Conservation (phyloP, 345 rosid genomes). For the Crucihimalaya himalaica region DNA sequence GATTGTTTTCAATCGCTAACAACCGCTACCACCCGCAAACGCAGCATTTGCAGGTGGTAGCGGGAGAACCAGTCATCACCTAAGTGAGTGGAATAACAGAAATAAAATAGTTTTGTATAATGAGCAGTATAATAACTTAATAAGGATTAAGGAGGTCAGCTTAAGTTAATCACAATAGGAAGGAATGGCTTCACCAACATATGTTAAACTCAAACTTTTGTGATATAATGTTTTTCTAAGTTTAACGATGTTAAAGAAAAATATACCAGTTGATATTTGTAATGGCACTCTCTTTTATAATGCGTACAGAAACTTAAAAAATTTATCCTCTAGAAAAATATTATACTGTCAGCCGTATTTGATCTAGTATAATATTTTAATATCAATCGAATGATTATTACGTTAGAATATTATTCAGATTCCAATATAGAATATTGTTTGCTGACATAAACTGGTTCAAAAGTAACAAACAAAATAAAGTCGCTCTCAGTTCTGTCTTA, state of each 20-base stretch:
- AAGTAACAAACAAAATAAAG: background rate
- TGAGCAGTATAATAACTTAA: no score
- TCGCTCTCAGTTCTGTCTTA: background rate
- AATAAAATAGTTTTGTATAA: no score
- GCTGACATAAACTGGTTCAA: background rate
- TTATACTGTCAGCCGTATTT: background rate
- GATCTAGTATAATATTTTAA: background rate
- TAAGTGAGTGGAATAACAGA: no score
- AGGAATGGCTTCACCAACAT: conserved; percentile 14
- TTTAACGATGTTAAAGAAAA: background rate
- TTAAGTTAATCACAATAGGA: no score
- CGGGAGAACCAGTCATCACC: no score
- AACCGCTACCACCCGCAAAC: no score
- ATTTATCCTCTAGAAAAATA: background rate
- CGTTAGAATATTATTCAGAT: background rate
- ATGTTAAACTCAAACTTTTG: background rate
- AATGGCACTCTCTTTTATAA: background rate
- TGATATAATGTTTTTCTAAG: background rate
- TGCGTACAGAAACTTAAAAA: background rate
- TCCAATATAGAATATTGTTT: background rate
- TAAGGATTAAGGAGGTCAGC: no score
- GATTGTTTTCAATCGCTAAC: no score
- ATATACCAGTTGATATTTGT: background rate
- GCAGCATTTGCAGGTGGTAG: no score
- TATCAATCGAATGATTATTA: background rate